A percentile compares a stretch with the other conserved stretches of the same genome.
Conservation (phyloP, 2,329 filamentous ascomycete species). For the Fusarium sp. region DNA sequence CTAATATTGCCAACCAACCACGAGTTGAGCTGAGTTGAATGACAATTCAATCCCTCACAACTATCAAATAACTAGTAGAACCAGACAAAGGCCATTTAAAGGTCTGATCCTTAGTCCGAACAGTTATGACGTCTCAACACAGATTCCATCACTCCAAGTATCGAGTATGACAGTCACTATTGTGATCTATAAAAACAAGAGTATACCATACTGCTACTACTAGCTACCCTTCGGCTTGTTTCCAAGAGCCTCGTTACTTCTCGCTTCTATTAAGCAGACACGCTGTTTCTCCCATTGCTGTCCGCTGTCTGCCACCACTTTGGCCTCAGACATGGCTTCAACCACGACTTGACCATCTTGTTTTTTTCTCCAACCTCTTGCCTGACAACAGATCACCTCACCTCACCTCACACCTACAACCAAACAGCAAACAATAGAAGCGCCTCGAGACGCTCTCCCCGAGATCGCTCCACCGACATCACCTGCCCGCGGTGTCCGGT, state of each 20-base stretch:
- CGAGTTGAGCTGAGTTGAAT: neutral
- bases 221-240: constrained; percentile 3
- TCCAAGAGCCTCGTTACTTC: constrained; percentile 26
- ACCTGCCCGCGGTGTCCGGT: constrained; percentile 33
- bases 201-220: neutral
- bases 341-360: constrained; percentile 24
- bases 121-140: neutral
- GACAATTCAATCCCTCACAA: neutral
- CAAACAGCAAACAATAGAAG: constrained; percentile 27
- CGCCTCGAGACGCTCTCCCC: constrained; percentile 19
- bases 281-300: constrained; percentile 29
- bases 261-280: constrained; percentile 40
- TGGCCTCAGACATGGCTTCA: constrained; percentile 20
- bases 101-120: neutral
- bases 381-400: constrained; percentile 26
- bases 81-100: neutral
- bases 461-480: constrained; percentile 33
- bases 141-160: neutral
- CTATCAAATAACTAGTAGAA: neutral
- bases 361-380: constrained; percentile 34
- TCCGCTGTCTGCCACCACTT: constrained; percentile 20
- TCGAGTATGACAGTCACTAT: neutral
- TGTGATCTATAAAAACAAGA: neutral
- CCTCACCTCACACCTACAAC: constrained; percentile 12
- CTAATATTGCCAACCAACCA: neutral